A percentile compares a stretch with the other conserved stretches of the same genome.
These are phyloP conservation scores for Amylostereum chailletii DNA, from an alignment of 1,284 basidiomycete genomes.

Conservation along the genomic window DNA sequence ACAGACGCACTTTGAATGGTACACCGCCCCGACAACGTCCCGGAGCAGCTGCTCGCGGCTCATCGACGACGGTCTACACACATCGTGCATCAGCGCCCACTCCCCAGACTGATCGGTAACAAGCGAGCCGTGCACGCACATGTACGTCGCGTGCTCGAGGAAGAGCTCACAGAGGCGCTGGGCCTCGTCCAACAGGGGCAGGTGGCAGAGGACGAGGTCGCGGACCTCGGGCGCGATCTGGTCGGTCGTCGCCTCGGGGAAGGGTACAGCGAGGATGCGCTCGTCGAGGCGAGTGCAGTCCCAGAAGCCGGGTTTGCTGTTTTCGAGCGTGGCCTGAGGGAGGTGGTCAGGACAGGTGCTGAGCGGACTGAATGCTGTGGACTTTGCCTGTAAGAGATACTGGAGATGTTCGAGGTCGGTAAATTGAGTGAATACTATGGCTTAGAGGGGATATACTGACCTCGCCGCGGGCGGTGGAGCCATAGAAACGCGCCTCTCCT, in stretches of 20 bases:
- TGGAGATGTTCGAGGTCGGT: conserved; percentile 12
- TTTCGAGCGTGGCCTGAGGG: background rate
- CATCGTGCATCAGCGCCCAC: too few relatives aligned
- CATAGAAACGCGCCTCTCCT: conserved; percentile 49
- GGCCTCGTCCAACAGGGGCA: conserved; percentile 13
- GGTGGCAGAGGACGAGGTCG: conserved; percentile 9
- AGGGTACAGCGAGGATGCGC: conserved; percentile 11
- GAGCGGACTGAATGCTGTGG: background rate
- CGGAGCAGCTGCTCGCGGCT: background rate
- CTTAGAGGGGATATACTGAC: conserved; percentile 22
- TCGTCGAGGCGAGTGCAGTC: conserved; percentile 11
- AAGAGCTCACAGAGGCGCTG: conserved; percentile 9
- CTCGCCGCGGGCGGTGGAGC: conserved; percentile 57
- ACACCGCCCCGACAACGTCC: background rate
- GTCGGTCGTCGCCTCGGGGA: conserved; percentile 12
- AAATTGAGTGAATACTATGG: too few relatives aligned
- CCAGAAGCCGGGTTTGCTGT: conserved; percentile 3
- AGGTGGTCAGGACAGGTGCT: background rate
- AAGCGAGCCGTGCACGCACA: conserved; percentile 5
- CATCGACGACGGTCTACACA: background rate
- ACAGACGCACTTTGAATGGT: background rate
- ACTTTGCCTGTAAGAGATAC: conserved; percentile 44
- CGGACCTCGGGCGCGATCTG: conserved; percentile 11
- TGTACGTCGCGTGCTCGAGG: conserved; percentile 8
- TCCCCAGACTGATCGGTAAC: too few relatives aligned